These are phyloP conservation scores for Austroboletus eburneus DNA, from an alignment of 768 basidiomycete species.

Conservation along the genomic window DNA sequence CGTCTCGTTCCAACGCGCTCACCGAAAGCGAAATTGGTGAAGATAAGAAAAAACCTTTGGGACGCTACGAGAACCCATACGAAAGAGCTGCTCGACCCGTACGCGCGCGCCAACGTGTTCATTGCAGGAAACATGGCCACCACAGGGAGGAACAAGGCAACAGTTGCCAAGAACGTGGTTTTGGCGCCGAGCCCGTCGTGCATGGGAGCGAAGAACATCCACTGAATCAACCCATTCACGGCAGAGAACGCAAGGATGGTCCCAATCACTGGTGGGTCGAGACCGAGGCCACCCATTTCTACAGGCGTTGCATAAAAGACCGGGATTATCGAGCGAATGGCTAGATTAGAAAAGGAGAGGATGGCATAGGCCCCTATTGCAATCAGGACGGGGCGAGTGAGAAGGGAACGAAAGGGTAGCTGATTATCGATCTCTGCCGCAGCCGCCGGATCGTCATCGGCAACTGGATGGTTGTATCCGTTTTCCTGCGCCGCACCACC, in stretches of 20 bases:
- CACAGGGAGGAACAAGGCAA: slow-evolving; percentile 45
- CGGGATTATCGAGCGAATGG: slow-evolving; percentile 45
- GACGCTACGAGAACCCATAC: slow-evolving; percentile 50
- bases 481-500: slow-evolving; percentile 5
- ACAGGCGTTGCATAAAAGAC: slow-evolving; percentile 31
- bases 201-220: slow-evolving; percentile 56
- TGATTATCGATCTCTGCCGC: slow-evolving; percentile 18
- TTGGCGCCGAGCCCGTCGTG: slow-evolving; percentile 58
- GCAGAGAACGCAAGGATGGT: slow-evolving; percentile 20
- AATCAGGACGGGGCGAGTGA: slow-evolving; percentile 49
- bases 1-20: slow-evolving; percentile 17
- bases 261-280: slow-evolving; percentile 30
- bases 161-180: slow-evolving; percentile 46
- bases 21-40: slow-evolving; percentile 54
- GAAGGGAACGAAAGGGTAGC: slow-evolving; percentile 44
- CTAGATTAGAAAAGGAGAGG: slow-evolving; percentile 59
- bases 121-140: slow-evolving; percentile 41
- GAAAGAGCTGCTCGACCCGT: slow-evolving; percentile 34
- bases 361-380: slow-evolving; percentile 58
- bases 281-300: slow-evolving; percentile 25
- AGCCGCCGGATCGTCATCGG: neutral
- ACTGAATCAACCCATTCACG: slow-evolving; percentile 50
- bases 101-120: slow-evolving; percentile 32
- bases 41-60: slow-evolving; percentile 44
- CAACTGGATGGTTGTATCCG: too few species aligned